phyloP scores from a whole-genome alignment of 306 rosid genomes.

The Mimosa pudica region DNA sequence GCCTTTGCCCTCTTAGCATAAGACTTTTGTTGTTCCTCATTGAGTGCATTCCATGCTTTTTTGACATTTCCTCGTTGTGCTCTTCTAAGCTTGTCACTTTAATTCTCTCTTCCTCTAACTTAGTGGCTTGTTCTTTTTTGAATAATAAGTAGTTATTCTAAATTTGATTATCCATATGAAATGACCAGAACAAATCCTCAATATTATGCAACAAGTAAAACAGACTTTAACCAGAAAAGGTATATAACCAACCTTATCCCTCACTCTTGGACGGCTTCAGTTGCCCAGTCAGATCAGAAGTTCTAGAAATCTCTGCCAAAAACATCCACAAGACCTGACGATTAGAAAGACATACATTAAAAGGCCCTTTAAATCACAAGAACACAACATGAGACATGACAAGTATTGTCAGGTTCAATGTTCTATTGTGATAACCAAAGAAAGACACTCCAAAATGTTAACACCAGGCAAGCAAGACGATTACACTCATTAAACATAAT shows the following conservation, averaged over 20 bases:
- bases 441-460: slow-evolving; percentile 36
- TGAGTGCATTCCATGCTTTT: too few relatives aligned
- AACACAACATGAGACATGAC: slow-evolving; percentile 62
- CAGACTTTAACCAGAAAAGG: too few relatives aligned
- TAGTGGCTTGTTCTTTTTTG: too few relatives aligned
- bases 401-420: slow-evolving; percentile 45
- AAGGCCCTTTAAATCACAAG: slow-evolving; percentile 64
- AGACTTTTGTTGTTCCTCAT: too few relatives aligned
- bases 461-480: slow-evolving; percentile 37
- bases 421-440: slow-evolving; percentile 41
- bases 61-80: too few relatives aligned
- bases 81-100: too few relatives aligned
- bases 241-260: slow-evolving; percentile 55
- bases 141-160: too few relatives aligned
- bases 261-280: slow-evolving; percentile 40
- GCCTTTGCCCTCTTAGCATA: too few relatives aligned
- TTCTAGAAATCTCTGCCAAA: slow-evolving; percentile 52
- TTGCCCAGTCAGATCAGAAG: slow-evolving; percentile 48
- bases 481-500: slow-evolving; percentile 11
- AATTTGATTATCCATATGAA: too few relatives aligned
- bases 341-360: slow-evolving; percentile 37
- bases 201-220: too few relatives aligned
- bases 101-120: too few relatives aligned
- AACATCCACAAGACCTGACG: slow-evolving; percentile 41
- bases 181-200: too few relatives aligned